phyloP scores from a whole-genome alignment of 306 rosid species.

The Astragalus glycyphyllos region DNA sequence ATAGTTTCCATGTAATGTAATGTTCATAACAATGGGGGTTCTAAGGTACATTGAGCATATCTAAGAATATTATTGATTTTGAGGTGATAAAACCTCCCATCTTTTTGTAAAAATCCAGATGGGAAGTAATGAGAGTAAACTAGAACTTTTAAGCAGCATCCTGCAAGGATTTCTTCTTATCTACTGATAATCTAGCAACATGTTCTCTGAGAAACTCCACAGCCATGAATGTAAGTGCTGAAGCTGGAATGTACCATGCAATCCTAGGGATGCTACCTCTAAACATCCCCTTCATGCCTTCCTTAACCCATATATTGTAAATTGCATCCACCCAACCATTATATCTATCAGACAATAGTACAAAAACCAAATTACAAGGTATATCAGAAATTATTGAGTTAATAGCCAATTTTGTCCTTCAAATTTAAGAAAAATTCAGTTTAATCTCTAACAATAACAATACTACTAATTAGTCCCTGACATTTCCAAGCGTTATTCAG shows the following conservation, averaged over 20 bases:
- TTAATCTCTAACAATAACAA: too few species aligned
- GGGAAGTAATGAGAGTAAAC: slow-evolving; percentile 34
- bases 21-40: slow-evolving; percentile 24
- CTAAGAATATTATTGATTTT: slow-evolving; percentile 35
- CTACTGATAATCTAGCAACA: slow-evolving; percentile 58
- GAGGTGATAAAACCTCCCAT: slow-evolving; percentile 43
- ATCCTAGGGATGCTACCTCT: slow-evolving; percentile 88
- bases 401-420: too few species aligned
- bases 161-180: slow-evolving; percentile 53
- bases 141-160: slow-evolving; percentile 49
- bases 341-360: slow-evolving; percentile 55
- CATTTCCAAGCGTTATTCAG: too few species aligned
- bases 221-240: slow-evolving; percentile 90
- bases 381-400: neutral
- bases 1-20: neutral
- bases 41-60: slow-evolving; percentile 1
- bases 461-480: too few species aligned
- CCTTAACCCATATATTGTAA: slow-evolving; percentile 60
- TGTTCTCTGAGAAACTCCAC: slow-evolving; percentile 84
- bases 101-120: slow-evolving; percentile 36
- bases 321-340: slow-evolving; percentile 81
- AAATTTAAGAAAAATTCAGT: too few species aligned
- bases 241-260: slow-evolving; percentile 91
- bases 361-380: slow-evolving; percentile 13
- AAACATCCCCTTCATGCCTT: slow-evolving; percentile 79